Evolutionary conservation across 805 yeast genomes (phyloP).

Genomic region (Nakazawaea peltata): DNA sequence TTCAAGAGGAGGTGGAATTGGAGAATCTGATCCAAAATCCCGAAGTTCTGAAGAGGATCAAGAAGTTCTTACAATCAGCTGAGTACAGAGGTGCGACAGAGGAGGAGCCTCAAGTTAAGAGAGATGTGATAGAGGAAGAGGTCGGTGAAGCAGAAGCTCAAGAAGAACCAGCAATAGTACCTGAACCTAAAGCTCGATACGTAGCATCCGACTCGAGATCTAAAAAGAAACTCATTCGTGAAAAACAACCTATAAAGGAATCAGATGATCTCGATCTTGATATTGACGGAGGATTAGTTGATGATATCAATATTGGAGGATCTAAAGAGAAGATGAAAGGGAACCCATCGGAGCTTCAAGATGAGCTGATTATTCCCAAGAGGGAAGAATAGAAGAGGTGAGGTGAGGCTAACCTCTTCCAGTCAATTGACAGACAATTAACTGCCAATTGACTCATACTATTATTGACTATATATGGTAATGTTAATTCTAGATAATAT

Average conservation of each 20-base stretch:
- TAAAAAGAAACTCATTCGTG: not conserved
- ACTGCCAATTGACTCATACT: too few species aligned
- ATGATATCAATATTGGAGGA: slow-evolving; percentile 8
- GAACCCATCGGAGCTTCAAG: slow-evolving; percentile 7
- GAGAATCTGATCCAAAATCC: slow-evolving; percentile 2
- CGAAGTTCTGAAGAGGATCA: slow-evolving; percentile 1
- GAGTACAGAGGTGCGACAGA: too few species aligned
- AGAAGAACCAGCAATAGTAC: not conserved
- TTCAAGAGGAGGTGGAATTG: slow-evolving; percentile 5
- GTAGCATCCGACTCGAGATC: not conserved
- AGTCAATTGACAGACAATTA: too few species aligned
- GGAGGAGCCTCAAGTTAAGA: not conserved
- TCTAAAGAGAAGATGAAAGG: slow-evolving; percentile 9
- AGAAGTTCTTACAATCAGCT: too few species aligned
- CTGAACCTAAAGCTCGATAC: not conserved
- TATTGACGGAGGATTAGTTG: slow-evolving; percentile 2
- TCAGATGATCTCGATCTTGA: not conserved
- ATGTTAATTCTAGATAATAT: too few species aligned
- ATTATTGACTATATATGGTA: too few species aligned
- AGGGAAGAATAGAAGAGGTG: slow-evolving; percentile 10
- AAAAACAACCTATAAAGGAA: not conserved
- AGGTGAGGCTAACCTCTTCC: too few species aligned
- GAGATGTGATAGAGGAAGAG: not conserved
- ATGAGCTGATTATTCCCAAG: slow-evolving; percentile 12
- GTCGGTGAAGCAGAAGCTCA: not conserved